Conservation (phyloP, 306 rosid species). For the Parietaria judaica region DNA sequence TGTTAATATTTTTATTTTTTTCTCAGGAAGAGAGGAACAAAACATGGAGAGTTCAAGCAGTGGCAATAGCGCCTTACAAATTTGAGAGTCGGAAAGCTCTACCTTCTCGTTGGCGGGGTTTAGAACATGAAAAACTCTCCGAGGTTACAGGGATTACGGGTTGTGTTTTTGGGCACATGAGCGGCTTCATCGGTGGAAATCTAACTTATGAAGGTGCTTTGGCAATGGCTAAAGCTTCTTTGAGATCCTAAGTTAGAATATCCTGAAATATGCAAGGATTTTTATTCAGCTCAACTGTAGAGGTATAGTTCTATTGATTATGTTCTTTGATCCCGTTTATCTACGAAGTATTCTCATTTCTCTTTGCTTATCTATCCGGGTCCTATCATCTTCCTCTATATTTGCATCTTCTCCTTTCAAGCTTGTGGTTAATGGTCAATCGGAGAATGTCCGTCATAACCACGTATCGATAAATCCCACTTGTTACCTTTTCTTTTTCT, state of each 20-base stretch:
- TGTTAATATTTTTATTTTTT: constrained; percentile 1
- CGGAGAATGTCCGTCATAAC: too few species aligned
- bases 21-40: constrained; percentile 45
- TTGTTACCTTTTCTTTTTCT: background rate
- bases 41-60: constrained; percentile 53
- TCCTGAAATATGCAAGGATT: background rate
- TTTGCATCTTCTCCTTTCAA: background rate
- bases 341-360: too few species aligned
- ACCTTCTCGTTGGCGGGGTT: constrained; percentile 45
- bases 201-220: constrained; percentile 39
- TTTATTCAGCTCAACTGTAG: background rate
- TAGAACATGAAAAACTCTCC: constrained; percentile 45
- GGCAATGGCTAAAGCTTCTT: constrained; percentile 46
- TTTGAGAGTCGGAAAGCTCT: constrained; percentile 50
- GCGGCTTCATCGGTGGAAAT: constrained; percentile 61
- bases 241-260: constrained; percentile 24
- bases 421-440: too few species aligned
- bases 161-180: constrained; percentile 50
- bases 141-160: constrained; percentile 45
- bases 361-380: too few species aligned
- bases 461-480: too few species aligned
- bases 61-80: constrained; percentile 36
- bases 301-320: too few species aligned
- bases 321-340: background rate
- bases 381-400: background rate